These are phyloP conservation scores for Turnera subulata DNA, from an alignment of 345 rosid species.

Conservation along the genomic window DNA sequence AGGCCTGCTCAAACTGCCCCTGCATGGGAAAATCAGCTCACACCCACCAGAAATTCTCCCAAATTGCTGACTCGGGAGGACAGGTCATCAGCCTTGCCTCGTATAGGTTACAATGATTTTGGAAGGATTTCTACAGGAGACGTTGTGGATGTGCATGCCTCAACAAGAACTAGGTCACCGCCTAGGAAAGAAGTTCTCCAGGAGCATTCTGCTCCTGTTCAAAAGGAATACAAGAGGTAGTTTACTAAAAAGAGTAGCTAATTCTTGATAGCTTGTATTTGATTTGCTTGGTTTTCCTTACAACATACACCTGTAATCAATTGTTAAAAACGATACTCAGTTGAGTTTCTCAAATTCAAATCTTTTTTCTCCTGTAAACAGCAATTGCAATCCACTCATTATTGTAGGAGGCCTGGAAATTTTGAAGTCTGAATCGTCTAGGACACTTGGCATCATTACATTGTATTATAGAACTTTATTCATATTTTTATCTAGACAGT, in stretches of 20 bases:
- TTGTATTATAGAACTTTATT: too few species aligned
- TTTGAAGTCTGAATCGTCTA: neutral
- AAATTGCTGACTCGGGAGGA: slow-evolving; percentile 31
- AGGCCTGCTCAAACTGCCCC: slow-evolving; percentile 45
- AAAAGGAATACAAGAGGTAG: slow-evolving; percentile 49
- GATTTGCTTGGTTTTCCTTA: neutral
- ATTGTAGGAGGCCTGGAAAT: neutral
- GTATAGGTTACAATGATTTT: slow-evolving; percentile 24
- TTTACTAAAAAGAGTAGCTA: neutral
- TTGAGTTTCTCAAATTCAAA: neutral
- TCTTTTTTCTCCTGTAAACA: neutral
- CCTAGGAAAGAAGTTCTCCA: slow-evolving; percentile 27
- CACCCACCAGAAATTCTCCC: slow-evolving; percentile 28
- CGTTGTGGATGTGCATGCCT: slow-evolving; percentile 34
- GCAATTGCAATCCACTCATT: neutral
- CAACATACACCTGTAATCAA: neutral
- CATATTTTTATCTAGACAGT: too few species aligned
- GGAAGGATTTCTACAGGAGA: slow-evolving; percentile 23
- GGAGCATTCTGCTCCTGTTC: slow-evolving; percentile 30
- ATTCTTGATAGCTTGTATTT: neutral
- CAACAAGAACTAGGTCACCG: slow-evolving; percentile 44
- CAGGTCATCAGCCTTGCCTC: slow-evolving; percentile 27
- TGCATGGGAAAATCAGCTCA: slow-evolving; percentile 32
- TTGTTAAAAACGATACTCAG: neutral
- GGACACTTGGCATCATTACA: too few species aligned